Percentiles rank a stretch among this genome's conserved stretches.
Conservation (phyloP, 2,329 filamentous ascomycete species). For the Cladorrhinum sp. region DNA sequence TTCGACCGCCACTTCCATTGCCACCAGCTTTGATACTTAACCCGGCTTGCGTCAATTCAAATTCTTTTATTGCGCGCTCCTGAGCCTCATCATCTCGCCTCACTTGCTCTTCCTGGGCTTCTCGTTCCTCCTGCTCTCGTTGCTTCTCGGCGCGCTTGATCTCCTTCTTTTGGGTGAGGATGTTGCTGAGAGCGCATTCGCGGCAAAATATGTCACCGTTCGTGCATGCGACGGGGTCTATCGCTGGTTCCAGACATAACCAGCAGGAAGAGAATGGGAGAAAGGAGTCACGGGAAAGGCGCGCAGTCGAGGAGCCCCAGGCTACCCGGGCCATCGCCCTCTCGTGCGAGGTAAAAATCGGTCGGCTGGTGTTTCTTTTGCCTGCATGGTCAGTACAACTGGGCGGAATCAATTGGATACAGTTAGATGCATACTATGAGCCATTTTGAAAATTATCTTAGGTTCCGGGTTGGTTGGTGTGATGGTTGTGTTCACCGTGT, state of each 20-base stretch:
- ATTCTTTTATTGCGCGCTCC: slow-evolving; percentile 70
- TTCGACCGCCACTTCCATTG: slow-evolving; percentile 27
- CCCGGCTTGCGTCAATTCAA: slow-evolving; percentile 81
- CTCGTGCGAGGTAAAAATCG: slow-evolving; percentile 93
- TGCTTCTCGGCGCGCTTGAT: slow-evolving; percentile 76
- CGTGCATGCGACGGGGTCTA: slow-evolving; percentile 78
- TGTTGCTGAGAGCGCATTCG: slow-evolving; percentile 87
- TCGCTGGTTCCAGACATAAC: slow-evolving; percentile 78
- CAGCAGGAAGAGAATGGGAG: slow-evolving; percentile 86
- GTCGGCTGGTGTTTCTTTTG: slow-evolving; percentile 87
- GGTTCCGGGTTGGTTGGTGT: neutral
- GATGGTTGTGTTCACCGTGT: neutral
- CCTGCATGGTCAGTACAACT: slow-evolving; percentile 39
- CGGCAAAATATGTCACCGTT: slow-evolving; percentile 91
- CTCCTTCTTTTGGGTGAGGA: slow-evolving; percentile 88
- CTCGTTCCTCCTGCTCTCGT: slow-evolving; percentile 58
- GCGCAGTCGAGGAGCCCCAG: slow-evolving; percentile 81
- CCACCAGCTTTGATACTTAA: slow-evolving; percentile 41
- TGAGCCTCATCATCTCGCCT: slow-evolving; percentile 67
- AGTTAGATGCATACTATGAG: slow-evolving; percentile 42
- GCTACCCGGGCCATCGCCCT: slow-evolving; percentile 74
- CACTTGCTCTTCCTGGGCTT: slow-evolving; percentile 58
- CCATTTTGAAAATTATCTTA: slow-evolving; percentile 31
- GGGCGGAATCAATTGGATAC: neutral
- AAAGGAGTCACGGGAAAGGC: slow-evolving; percentile 85